phyloP scores from a whole-genome alignment of 2,329 filamentous ascomycete genomes.

The Ophiosphaerella narmari region DNA sequence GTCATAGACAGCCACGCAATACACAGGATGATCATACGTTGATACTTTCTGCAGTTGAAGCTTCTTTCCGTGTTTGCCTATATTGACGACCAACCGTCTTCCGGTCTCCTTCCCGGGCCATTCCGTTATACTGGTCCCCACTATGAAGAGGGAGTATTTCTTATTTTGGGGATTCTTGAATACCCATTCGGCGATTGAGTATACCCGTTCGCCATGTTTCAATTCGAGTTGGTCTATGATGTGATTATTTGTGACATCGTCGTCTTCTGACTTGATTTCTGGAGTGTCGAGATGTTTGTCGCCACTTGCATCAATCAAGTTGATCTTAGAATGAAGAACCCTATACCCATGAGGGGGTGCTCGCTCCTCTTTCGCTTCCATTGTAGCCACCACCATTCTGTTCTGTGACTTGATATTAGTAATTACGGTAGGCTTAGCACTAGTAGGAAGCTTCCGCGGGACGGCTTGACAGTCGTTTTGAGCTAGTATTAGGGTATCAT shows the following conservation, averaged over 20 bases:
- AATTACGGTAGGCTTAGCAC: slow-evolving; percentile 40
- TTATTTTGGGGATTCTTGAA: slow-evolving; percentile 60
- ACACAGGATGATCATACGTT: slow-evolving; percentile 35
- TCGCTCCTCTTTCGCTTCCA: slow-evolving; percentile 40
- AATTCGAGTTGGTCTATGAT: slow-evolving; percentile 61
- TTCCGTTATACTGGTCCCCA: slow-evolving; percentile 53
- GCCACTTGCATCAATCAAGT: slow-evolving; percentile 29
- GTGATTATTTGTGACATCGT: slow-evolving; percentile 40
- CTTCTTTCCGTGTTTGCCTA: slow-evolving; percentile 50
- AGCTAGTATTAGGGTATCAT: neutral
- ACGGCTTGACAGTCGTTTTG: slow-evolving; percentile 19
- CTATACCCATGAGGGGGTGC: slow-evolving; percentile 39
- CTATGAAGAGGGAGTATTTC: slow-evolving; percentile 66
- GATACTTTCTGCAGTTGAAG: slow-evolving; percentile 54
- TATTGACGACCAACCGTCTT: slow-evolving; percentile 36
- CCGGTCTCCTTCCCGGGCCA: slow-evolving; percentile 27
- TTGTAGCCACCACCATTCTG: slow-evolving; percentile 56
- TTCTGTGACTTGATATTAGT: slow-evolving; percentile 52
- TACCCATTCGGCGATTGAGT: slow-evolving; percentile 67
- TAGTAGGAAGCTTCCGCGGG: slow-evolving; percentile 32
- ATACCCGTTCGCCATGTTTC: slow-evolving; percentile 62
- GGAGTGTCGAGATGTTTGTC: slow-evolving; percentile 18
- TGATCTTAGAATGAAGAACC: slow-evolving; percentile 43
- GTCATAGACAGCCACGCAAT: slow-evolving; percentile 35
- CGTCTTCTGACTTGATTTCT: slow-evolving; percentile 30